These are phyloP conservation scores for Ilex asprella DNA, from an alignment of 257 asterid genomes.

Conservation along the genomic window DNA sequence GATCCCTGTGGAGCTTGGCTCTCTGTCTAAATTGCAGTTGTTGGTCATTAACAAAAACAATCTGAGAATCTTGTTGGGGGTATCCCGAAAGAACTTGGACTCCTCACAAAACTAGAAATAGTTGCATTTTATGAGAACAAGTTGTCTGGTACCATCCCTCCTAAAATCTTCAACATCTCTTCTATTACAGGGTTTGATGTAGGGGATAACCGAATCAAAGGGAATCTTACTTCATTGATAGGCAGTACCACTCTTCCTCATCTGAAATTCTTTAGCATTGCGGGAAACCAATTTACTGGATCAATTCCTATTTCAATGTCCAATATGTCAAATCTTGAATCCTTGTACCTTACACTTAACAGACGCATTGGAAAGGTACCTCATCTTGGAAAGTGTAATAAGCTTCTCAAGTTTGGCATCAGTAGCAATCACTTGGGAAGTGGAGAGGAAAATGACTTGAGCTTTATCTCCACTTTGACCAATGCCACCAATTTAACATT, in stretches of 20 bases:
- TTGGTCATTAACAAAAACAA: not conserved
- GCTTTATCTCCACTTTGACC: slow-evolving; percentile 11
- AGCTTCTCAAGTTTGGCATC: not conserved
- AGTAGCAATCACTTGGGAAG: slow-evolving; percentile 12
- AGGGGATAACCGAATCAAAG: not conserved
- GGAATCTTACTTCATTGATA: not conserved
- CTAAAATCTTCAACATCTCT: not conserved
- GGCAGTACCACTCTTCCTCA: not conserved
- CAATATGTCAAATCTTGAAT: slow-evolving; percentile 12
- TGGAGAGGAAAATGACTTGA: slow-evolving; percentile 11
- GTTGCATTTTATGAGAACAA: not conserved
- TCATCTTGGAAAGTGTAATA: slow-evolving; percentile 2
- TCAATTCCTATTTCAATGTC: slow-evolving; percentile 15
- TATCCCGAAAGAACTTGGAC: not conserved
- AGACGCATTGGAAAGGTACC: slow-evolving; percentile 10
- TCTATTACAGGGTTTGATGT: not conserved
- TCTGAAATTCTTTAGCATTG: not conserved
- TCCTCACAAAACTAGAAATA: not conserved
- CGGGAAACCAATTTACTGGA: slow-evolving; percentile 6
- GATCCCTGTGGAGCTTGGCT: not conserved
- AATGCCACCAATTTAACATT: slow-evolving; percentile 3
- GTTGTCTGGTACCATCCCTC: slow-evolving; percentile 1
- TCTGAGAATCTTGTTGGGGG: not conserved
- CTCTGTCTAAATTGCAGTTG: not conserved
- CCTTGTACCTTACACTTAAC: not conserved